A percentile compares a stretch with the other conserved stretches of the same genome.
Conservation (phyloP, 1,284 basidiomycete species). For the Ganoderma meredithae region DNA sequence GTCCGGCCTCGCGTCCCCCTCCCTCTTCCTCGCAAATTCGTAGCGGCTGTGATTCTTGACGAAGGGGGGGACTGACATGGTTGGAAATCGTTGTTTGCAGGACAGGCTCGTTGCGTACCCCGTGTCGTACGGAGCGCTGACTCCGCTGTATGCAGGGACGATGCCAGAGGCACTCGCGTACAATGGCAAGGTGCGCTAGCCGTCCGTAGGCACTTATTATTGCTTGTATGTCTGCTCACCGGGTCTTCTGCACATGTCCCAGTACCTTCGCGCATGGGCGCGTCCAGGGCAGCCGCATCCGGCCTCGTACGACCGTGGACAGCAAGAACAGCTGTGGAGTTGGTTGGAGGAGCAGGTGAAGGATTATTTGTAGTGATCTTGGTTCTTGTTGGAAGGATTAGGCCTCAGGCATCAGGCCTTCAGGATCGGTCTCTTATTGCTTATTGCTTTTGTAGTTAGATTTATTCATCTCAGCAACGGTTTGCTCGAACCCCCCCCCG, state of each 20-base stretch:
- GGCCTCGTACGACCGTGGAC: slow-evolving; percentile 39
- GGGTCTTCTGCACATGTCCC: too few species aligned
- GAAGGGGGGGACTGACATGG: too few species aligned
- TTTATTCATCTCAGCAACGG: too few species aligned
- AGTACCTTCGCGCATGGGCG: slow-evolving; percentile 51
- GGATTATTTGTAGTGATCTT: slow-evolving; percentile 16
- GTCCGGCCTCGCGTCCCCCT: too few species aligned
- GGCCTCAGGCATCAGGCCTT: too few species aligned
- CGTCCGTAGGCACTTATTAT: too few species aligned
- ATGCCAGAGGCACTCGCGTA: slow-evolving; percentile 31
- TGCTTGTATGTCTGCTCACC: too few species aligned
- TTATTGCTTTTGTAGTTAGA: background rate
- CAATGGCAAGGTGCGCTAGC: slow-evolving; percentile 41
- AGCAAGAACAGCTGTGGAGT: slow-evolving; percentile 45
- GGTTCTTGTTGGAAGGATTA: too few species aligned
- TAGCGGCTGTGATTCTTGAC: too few species aligned
- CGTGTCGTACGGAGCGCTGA: slow-evolving; percentile 30
- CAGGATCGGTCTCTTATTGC: background rate
- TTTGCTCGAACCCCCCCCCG: too few species aligned
- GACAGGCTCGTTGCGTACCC: slow-evolving; percentile 15
- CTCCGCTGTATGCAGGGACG: slow-evolving; percentile 39
- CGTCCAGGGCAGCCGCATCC: slow-evolving; percentile 33
- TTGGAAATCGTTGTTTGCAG: background rate
- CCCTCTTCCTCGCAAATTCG: too few species aligned
- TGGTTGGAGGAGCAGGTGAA: slow-evolving; percentile 48